These are phyloP conservation scores for Euphorbia pulcherrima DNA, from an alignment of 345 rosid genomes.

Conservation along the genomic window DNA sequence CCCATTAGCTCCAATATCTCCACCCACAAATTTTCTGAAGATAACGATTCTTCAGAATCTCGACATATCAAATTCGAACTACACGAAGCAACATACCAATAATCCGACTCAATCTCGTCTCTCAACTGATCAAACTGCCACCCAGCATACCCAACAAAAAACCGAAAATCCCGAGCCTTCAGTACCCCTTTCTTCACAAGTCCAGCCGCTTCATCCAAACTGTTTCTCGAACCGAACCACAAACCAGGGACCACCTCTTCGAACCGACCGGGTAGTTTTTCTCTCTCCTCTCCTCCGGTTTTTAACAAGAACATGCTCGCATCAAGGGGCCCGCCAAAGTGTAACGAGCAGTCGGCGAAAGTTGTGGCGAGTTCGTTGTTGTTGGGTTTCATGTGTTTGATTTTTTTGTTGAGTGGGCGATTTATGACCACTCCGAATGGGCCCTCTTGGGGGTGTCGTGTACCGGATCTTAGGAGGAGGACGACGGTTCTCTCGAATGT, in stretches of 20 bases:
- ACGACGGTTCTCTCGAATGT: slow-evolving; percentile 83
- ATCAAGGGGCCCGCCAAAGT: slow-evolving; percentile 87
- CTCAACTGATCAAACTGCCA: slow-evolving; percentile 91
- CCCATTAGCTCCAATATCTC: slow-evolving; percentile 94
- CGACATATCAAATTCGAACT: slow-evolving; percentile 69
- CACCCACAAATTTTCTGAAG: slow-evolving; percentile 71
- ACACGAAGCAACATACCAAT: slow-evolving; percentile 83
- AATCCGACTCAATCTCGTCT: slow-evolving; percentile 76
- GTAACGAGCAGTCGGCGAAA: slow-evolving; percentile 72
- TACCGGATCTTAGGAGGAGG: slow-evolving; percentile 84
- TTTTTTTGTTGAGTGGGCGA: slow-evolving; percentile 73
- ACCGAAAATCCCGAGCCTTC: slow-evolving; percentile 74
- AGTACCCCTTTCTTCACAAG: slow-evolving; percentile 72
- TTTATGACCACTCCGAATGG: slow-evolving; percentile 87
- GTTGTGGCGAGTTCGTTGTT: slow-evolving; percentile 69
- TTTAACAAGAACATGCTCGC: slow-evolving; percentile 75
- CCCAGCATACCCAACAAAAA: slow-evolving; percentile 86
- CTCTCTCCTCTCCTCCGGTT: slow-evolving; percentile 42
- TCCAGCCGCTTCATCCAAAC: slow-evolving; percentile 71
- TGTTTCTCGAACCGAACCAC: slow-evolving; percentile 71
- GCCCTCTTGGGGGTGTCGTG: slow-evolving; percentile 80
- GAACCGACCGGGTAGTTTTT: slow-evolving; percentile 57
- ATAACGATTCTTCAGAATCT: slow-evolving; percentile 34
- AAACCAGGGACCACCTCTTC: slow-evolving; percentile 83
- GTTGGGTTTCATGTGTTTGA: slow-evolving; percentile 74